Evolutionary conservation across 2,329 filamentous ascomycete genomes (phyloP), one percentile per base, ranked within the genome.

Genomic region (Sclerotinia spermophila): DNA sequence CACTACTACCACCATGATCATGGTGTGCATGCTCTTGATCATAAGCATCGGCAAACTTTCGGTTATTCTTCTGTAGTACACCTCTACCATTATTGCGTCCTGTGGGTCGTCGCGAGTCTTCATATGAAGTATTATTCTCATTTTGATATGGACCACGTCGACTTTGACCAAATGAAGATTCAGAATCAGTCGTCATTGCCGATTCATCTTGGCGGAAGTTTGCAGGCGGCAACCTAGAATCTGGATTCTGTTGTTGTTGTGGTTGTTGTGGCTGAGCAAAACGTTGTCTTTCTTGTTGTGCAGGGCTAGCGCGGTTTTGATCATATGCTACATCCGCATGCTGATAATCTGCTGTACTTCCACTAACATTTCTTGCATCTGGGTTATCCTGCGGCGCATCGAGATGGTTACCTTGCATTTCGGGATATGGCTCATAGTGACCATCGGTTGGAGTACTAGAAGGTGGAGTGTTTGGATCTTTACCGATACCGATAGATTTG

Each of bases 21-120:
- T 90, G 87, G 68, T 85, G 84, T 48, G 80, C 90, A 71, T 88
- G 86, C 75, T 93, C 91, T 73, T 89, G 87, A 72, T 97, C 93
- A 79, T 97, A 97, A 2, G 92, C 93, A 77, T 97, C 94, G 1
- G 88, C 90, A 76, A 99, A 97, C 74, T 88, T 90, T 71, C 94
- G 89, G 81, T 95, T 94, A 80, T 90, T 91, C 83, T 97, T 97
- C 77, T 96, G 92, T 60, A 96, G 83, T 17, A 92, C 88, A 45
- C 86, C 88, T 71, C 73, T 72, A 10, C 66, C 74, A 38, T 68
- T 71, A 17, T 58, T 69, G 19, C 76, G 73, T 78, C 69, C 76
- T 64, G 40, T 44, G 71, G 73, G 75, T 72, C 74, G 64, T 48
- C 73, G 72, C 60, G 71, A 70, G 51, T 76, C 75, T n/a, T 79